Percentiles rank a stretch among this genome's conserved stretches.
Evolutionary conservation across 73 alveolate species (phyloP).

Genomic region (Tetrahymena borealis): DNA sequence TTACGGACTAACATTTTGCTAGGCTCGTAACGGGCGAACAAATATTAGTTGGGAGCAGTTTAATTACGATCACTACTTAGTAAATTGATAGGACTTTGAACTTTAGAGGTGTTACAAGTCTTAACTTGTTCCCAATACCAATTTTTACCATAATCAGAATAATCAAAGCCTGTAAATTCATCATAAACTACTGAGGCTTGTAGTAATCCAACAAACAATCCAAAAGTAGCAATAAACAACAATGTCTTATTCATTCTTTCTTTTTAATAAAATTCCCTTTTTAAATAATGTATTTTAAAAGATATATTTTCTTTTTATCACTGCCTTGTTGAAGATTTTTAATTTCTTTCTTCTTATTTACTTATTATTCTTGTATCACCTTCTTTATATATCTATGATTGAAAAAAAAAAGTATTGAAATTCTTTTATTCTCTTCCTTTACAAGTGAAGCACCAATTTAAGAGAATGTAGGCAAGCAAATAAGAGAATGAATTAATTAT

Average conservation of each 20-base stretch:
- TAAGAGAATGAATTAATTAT: no score
- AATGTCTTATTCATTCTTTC: not conserved
- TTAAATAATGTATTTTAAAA: not conserved
- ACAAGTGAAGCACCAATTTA: not conserved
- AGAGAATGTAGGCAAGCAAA: no score
- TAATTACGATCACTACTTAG: not conserved
- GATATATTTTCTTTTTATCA: no score
- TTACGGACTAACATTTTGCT: not conserved
- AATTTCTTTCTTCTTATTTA: not conserved
- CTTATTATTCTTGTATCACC: not conserved
- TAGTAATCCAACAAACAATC: not conserved
- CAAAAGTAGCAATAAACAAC: not conserved
- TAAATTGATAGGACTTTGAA: not conserved
- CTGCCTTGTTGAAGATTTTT: not conserved
- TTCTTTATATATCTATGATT: not conserved
- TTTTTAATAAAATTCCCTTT: not conserved
- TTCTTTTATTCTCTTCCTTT: not conserved
- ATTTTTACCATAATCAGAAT: not conserved
- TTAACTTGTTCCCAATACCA: not conserved
- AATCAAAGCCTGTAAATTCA: not conserved
- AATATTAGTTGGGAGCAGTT: not conserved
- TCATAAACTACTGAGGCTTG: not conserved
- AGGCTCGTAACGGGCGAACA: not conserved
- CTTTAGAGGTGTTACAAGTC: not conserved
- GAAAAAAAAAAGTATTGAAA: not conserved